Conservation (phyloP, 805 yeast genomes). For the Saccharomycopsis capsularis region DNA sequence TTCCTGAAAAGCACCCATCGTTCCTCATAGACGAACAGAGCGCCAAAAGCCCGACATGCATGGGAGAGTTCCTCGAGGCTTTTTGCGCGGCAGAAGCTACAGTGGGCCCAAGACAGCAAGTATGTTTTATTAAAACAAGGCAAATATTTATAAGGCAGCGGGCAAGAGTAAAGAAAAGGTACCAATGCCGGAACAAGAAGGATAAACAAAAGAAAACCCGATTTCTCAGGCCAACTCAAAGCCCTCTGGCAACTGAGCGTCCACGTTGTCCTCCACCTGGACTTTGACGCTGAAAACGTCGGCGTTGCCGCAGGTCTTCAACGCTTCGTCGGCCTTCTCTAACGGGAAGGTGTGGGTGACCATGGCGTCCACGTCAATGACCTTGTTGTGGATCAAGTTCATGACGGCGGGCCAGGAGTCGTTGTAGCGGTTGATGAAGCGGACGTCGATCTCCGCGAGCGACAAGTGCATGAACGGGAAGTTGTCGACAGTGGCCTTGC, state of each 20-base stretch:
- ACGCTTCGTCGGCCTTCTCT: slow-evolving; percentile 43
- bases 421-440: slow-evolving; percentile 47
- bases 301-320: slow-evolving; percentile 23
- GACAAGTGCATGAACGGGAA: slow-evolving; percentile 51
- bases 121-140: no score
- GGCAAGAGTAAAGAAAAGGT: no score
- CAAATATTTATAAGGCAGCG: no score
- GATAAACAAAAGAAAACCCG: no score
- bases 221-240: no score
- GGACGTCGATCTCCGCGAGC: slow-evolving; percentile 45
- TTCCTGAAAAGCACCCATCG: no score
- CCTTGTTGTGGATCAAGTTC: slow-evolving; percentile 38
- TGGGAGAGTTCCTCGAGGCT: no score
- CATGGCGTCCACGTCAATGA: slow-evolving; percentile 38
- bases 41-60: no score
- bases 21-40: no score
- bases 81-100: no score
- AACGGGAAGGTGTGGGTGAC: slow-evolving; percentile 44
- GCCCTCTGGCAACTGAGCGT: slow-evolving; percentile 8
- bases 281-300: slow-evolving; percentile 15
- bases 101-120: no score
- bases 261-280: slow-evolving; percentile 14
- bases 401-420: slow-evolving; percentile 55
- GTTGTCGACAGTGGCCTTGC: slow-evolving; percentile 37
- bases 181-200: no score